A percentile compares a stretch with the other conserved stretches of the same genome.
phyloP scores from a whole-genome alignment of 169 alveolate species.

The Eimeria acervulina region DNA sequence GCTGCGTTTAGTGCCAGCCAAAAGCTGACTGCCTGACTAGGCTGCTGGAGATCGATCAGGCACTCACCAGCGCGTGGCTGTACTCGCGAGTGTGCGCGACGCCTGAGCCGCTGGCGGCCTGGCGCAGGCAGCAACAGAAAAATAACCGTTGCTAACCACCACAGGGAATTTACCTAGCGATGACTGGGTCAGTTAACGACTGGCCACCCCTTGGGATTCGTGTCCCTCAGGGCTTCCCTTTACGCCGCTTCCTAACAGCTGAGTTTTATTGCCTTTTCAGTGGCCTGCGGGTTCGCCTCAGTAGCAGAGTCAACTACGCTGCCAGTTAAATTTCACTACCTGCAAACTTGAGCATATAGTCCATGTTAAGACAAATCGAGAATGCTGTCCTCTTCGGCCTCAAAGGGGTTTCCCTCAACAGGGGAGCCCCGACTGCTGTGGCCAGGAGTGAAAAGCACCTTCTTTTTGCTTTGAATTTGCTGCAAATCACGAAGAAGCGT shows the following conservation, averaged over 20 bases:
- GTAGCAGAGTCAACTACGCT: background rate
- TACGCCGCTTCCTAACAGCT: background rate
- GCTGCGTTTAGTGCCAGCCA: background rate
- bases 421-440: background rate
- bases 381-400: slow-evolving; percentile 24
- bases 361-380: slow-evolving; percentile 10
- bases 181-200: background rate
- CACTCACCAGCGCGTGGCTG: background rate
- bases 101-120: background rate
- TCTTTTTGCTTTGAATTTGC: slow-evolving; percentile 28
- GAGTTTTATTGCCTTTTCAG: background rate
- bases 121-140: background rate
- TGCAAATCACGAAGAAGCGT: slow-evolving; percentile 43
- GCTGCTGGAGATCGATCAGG: background rate
- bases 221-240: background rate
- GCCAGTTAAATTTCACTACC: background rate
- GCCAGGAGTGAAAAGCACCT: slow-evolving; percentile 44
- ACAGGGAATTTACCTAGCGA: background rate
- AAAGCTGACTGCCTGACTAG: background rate
- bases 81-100: background rate
- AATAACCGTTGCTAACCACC: background rate
- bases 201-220: background rate
- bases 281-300: background rate
- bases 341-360: background rate
- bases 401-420: slow-evolving; percentile 1